These are phyloP conservation scores for Purpureocillium takamizusanense DNA, from an alignment of 2,329 filamentous ascomycete genomes.

Conservation along the genomic window DNA sequence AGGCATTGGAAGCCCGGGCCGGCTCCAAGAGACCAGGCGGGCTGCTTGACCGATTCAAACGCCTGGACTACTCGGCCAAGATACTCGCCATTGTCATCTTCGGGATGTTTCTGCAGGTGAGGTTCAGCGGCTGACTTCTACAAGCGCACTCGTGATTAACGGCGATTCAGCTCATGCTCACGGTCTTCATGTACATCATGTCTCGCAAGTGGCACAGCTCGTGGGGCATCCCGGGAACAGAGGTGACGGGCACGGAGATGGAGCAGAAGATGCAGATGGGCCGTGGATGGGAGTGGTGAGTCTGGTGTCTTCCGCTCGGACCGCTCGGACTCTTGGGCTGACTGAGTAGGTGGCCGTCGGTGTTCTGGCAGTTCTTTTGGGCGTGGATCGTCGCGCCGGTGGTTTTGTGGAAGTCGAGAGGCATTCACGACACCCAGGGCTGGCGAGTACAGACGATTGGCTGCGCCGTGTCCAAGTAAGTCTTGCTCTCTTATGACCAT, in stretches of 20 bases:
- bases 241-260: conserved; percentile 43
- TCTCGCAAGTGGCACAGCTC: conserved; percentile 53
- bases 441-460: conserved; percentile 54
- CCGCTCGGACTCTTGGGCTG: neutral
- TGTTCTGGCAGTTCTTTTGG: conserved; percentile 54
- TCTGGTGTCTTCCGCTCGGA: neutral
- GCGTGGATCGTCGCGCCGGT: conserved; percentile 50
- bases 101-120: conserved; percentile 47
- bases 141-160: neutral
- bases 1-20: neutral
- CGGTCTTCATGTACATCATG: conserved; percentile 48
- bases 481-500: conserved; percentile 2
- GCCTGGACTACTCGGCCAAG: conserved; percentile 31
- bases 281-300: conserved; percentile 54
- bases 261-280: conserved; percentile 34
- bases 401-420: conserved; percentile 49
- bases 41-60: conserved; percentile 18
- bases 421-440: conserved; percentile 54
- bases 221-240: conserved; percentile 51
- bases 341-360: conserved; percentile 40
- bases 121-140: conserved; percentile 4
- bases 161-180: conserved; percentile 42
- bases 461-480: conserved; percentile 33
- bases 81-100: conserved; percentile 40
- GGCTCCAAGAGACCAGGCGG: conserved; percentile 12